Percentiles rank a stretch among this genome's conserved stretches.
Evolutionary conservation across 1,139 yeast species (phyloP).

Genomic region (Pichia sp.): DNA sequence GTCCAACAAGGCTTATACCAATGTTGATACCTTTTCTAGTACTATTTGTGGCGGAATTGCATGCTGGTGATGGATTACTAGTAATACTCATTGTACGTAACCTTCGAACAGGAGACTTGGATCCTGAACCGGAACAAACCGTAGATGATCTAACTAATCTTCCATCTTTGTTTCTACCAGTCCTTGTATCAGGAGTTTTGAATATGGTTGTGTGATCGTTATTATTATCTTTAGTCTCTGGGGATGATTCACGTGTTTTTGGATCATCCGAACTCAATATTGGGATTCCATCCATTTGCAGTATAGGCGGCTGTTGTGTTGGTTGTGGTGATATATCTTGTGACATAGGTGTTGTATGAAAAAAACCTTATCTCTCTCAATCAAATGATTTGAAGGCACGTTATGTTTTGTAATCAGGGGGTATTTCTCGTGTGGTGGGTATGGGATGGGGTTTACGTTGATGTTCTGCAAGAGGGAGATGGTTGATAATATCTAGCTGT

Average conservation of each 20-base stretch:
- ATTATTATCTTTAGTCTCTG: background rate
- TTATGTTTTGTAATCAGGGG: too few relatives aligned
- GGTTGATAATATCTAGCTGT: too few relatives aligned
- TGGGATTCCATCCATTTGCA: background rate
- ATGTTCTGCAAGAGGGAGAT: too few relatives aligned
- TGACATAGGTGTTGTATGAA: too few relatives aligned
- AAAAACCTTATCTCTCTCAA: too few relatives aligned
- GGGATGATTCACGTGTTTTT: background rate
- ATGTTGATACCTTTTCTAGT: conserved; percentile 30
- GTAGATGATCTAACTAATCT: conserved; percentile 20
- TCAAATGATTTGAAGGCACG: too few relatives aligned
- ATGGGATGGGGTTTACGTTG: too few relatives aligned
- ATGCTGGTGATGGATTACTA: conserved; percentile 12
- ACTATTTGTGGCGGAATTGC: conserved; percentile 9
- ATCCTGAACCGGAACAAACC: conserved; percentile 14
- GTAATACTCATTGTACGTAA: conserved; percentile 23
- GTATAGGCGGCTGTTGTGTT: background rate
- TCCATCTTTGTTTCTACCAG: conserved; percentile 2
- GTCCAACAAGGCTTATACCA: conserved; percentile 29
- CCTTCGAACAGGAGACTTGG: conserved; percentile 19
- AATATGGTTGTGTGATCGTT: background rate
- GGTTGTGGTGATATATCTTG: background rate
- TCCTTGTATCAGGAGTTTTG: conserved; percentile 13
- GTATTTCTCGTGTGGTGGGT: too few relatives aligned
- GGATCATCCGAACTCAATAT: background rate